Conservation (phyloP, 306 rosid genomes). For the Gynostemma pentaphyllum region DNA sequence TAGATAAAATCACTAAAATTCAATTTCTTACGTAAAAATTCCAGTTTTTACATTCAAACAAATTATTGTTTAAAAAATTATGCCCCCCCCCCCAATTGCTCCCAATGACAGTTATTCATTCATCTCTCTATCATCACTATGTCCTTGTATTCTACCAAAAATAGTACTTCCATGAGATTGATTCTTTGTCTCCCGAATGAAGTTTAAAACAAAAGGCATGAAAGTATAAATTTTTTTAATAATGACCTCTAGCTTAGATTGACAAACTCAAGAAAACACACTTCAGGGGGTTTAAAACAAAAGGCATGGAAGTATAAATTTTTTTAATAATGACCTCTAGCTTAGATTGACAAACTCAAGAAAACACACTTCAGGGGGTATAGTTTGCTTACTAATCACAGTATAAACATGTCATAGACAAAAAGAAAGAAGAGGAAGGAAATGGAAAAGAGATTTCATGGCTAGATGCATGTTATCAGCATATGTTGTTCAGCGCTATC, state of each 20-base stretch:
- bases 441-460: background rate
- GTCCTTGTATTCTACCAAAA: too few relatives aligned
- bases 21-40: too few relatives aligned
- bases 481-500: background rate
- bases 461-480: background rate
- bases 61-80: too few relatives aligned
- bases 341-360: background rate
- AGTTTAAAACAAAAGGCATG: background rate
- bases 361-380: background rate
- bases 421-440: background rate
- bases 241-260: background rate
- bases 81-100: too few relatives aligned
- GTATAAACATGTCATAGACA: background rate
- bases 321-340: background rate
- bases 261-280: constrained; percentile 1
- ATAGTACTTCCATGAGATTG: background rate
- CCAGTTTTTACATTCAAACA: too few relatives aligned
- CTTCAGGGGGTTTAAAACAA: background rate
- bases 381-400: background rate
- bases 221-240: background rate
- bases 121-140: too few relatives aligned
- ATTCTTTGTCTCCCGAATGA: background rate
- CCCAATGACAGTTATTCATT: too few relatives aligned
- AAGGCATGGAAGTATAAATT: too few relatives aligned
- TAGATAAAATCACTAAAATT: too few relatives aligned